These are phyloP conservation scores for Clausena lansium DNA, from an alignment of 345 rosid genomes.

Conservation along the genomic window DNA sequence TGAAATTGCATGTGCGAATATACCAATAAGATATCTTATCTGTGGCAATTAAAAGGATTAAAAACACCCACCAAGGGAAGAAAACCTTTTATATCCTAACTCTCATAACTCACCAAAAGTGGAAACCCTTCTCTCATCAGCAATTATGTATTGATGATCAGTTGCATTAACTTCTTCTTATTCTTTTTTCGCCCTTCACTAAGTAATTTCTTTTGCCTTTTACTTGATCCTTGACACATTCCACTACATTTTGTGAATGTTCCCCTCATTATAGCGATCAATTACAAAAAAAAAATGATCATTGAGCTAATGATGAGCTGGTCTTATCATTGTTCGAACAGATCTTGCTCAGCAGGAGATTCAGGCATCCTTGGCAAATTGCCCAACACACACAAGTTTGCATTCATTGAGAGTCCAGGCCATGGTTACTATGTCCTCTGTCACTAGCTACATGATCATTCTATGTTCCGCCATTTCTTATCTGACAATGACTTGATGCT, in stretches of 20 bases:
- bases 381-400: background rate
- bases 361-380: background rate
- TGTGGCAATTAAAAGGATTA: background rate
- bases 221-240: conserved; percentile 1
- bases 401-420: conserved; percentile 12
- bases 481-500: conserved; percentile 9
- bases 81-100: background rate
- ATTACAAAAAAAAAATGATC: background rate
- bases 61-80: background rate
- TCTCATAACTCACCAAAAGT: background rate
- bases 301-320: conserved; percentile 11
- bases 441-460: background rate
- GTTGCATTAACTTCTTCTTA: too few species aligned
- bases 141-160: background rate
- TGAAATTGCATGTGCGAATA: background rate
- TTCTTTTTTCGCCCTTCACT: too few species aligned
- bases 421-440: background rate
- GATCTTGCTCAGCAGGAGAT: conserved; percentile 14
- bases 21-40: background rate
- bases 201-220: background rate
- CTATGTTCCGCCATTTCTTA: background rate
- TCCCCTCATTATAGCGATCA: background rate
- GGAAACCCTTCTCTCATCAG: background rate
- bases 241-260: conserved; percentile 14
- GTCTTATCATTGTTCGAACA: conserved; percentile 16